A percentile compares a stretch with the other conserved stretches of the same genome.
These are phyloP conservation scores for Claviceps sp. DNA, from an alignment of 2,329 filamentous ascomycete species.

Conservation along the genomic window DNA sequence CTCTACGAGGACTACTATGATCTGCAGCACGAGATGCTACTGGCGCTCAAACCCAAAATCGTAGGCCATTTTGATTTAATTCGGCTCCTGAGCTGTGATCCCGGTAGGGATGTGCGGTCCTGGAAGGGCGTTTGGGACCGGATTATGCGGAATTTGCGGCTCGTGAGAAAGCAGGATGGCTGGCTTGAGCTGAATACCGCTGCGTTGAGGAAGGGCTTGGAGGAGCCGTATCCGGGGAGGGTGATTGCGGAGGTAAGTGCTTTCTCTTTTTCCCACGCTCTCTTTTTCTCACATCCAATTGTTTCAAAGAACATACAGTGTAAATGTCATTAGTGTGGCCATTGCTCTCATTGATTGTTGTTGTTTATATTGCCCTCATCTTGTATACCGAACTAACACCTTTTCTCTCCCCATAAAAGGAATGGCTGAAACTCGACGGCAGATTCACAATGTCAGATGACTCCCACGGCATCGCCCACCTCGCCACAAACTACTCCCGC, in stretches of 20 bases:
- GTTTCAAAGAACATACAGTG: no score
- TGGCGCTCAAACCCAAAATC: constrained; percentile 55
- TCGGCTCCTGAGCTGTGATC: constrained; percentile 60
- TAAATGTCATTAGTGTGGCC: no score
- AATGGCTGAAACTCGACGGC: constrained; percentile 60
- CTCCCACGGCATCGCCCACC: constrained; percentile 76
- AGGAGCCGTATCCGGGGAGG: constrained; percentile 75
- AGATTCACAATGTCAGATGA: constrained; percentile 89
- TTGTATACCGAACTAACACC: background rate
- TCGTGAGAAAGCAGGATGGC: constrained; percentile 60
- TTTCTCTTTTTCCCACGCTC: constrained; percentile 16
- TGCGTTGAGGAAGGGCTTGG: constrained; percentile 76
- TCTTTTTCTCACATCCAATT: background rate
- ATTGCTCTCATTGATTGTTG: no score
- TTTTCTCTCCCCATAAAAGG: constrained; percentile 28
- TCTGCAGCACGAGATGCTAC: constrained; percentile 69
- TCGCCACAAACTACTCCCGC: constrained; percentile 69
- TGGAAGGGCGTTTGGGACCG: constrained; percentile 58
- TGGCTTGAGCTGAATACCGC: constrained; percentile 84
- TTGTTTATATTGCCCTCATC: no score
- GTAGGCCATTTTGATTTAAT: constrained; percentile 94
- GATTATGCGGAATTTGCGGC: constrained; percentile 60
- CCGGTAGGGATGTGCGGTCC: constrained; percentile 43
- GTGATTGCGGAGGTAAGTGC: constrained; percentile 58
- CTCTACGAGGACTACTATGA: constrained; percentile 82